Evolutionary conservation across 2,329 filamentous ascomycete species (phyloP).

Genomic region (Cladorrhinum sp.): DNA sequence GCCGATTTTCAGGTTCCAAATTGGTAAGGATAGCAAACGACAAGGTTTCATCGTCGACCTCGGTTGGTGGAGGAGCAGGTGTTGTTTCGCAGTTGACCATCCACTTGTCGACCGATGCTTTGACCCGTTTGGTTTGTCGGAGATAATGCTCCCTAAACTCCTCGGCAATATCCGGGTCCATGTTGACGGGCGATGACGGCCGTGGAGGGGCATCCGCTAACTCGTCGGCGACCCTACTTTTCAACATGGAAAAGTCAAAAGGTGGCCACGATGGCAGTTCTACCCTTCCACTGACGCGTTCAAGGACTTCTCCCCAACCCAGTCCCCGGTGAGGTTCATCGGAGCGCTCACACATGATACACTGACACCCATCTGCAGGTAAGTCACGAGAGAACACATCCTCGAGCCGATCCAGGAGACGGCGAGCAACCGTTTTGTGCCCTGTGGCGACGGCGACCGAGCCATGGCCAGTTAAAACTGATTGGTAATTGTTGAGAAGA

Average conservation of each 20-base stretch:
- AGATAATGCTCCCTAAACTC: constrained; percentile 92
- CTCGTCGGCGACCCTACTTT: constrained; percentile 58
- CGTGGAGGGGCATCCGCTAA: constrained; percentile 59
- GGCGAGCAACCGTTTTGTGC: constrained; percentile 88
- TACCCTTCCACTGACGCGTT: constrained; percentile 84
- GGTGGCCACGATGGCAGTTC: constrained; percentile 88
- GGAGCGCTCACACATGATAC: constrained; percentile 72
- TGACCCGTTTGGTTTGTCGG: constrained; percentile 87
- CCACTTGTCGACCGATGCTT: constrained; percentile 88
- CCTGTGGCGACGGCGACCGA: constrained; percentile 94
- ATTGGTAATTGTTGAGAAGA: constrained; percentile 80
- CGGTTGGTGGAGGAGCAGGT: constrained; percentile 72
- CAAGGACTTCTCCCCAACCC: constrained; percentile 93
- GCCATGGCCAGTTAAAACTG: constrained; percentile 77
- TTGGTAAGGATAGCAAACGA: constrained; percentile 92
- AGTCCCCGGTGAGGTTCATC: constrained; percentile 67
- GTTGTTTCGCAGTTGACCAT: constrained; percentile 74
- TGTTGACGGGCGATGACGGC: constrained; percentile 63
- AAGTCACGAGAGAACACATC: constrained; percentile 93
- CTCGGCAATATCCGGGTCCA: constrained; percentile 91
- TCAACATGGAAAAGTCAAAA: constrained; percentile 67
- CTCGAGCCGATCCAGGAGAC: constrained; percentile 84
- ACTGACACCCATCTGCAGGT: constrained; percentile 78
- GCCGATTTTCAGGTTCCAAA: constrained; percentile 70
- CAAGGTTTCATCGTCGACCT: constrained; percentile 90